Evolutionary conservation across 805 yeast genomes (phyloP).

Genomic region (Pichia nanzhaoensis): DNA sequence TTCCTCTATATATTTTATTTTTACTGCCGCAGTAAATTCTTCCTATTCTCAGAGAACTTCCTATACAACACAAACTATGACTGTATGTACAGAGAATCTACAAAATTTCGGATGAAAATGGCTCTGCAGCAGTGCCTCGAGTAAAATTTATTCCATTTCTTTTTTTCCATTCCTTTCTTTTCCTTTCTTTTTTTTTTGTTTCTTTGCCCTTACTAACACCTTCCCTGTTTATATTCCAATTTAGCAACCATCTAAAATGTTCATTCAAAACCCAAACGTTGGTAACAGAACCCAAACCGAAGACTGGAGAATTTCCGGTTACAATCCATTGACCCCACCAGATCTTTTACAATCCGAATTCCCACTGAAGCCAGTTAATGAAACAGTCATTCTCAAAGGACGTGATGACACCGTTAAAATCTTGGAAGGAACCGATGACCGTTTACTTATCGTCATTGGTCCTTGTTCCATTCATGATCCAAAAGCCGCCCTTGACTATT

Average conservation of each 20-base stretch:
- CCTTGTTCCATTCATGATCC: slow-evolving; percentile 98
- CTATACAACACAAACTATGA: too few relatives aligned
- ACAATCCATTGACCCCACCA: slow-evolving; percentile 95
- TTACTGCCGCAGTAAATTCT: too few relatives aligned
- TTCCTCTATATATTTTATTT: too few relatives aligned
- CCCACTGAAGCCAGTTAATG: slow-evolving; percentile 56
- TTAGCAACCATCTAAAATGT: slow-evolving; percentile 45
- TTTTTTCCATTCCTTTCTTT: too few relatives aligned
- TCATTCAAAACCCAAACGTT: slow-evolving; percentile 72
- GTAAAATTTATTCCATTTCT: too few relatives aligned
- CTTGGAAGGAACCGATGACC: slow-evolving; percentile 76
- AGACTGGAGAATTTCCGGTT: slow-evolving; percentile 78
- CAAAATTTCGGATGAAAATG: too few relatives aligned
- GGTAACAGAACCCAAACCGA: slow-evolving; percentile 79
- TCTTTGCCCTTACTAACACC: too few relatives aligned
- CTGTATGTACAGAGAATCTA: too few relatives aligned
- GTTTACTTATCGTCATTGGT: slow-evolving; percentile 84
- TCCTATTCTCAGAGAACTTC: too few relatives aligned
- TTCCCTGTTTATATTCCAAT: not conserved
- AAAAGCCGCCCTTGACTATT: slow-evolving; percentile 84
- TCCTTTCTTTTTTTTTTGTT: too few relatives aligned
- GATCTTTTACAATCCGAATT: slow-evolving; percentile 83
- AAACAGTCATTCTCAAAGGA: slow-evolving; percentile 61
- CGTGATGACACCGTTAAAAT: slow-evolving; percentile 70
- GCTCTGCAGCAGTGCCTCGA: too few relatives aligned